A percentile compares a stretch with the other conserved stretches of the same genome.
phyloP scores from a whole-genome alignment of 108 stramenopile genomes.

The Hondaea fermentalgiana region DNA sequence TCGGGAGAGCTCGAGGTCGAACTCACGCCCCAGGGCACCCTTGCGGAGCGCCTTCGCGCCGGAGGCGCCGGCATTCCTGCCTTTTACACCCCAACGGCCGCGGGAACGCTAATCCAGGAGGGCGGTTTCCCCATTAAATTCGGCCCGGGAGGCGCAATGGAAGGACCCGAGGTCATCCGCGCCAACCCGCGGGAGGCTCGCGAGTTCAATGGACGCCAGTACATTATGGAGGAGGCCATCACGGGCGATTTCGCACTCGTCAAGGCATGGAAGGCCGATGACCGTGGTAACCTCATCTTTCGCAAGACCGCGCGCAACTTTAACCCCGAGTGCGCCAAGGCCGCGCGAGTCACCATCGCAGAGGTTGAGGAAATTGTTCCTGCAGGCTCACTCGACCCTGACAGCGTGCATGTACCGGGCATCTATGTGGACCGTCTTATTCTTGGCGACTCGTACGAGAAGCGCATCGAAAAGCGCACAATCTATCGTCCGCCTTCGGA shows the following conservation, averaged over 20 bases:
- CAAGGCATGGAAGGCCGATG: slow-evolving; percentile 78
- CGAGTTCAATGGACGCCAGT: slow-evolving; percentile 59
- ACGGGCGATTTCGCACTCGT: slow-evolving; percentile 67
- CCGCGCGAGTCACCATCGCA: slow-evolving; percentile 67
- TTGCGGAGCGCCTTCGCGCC: slow-evolving; percentile 69
- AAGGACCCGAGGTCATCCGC: slow-evolving; percentile 38
- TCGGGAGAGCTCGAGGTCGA: slow-evolving; percentile 73
- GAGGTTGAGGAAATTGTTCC: slow-evolving; percentile 81
- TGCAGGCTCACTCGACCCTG: slow-evolving; percentile 70
- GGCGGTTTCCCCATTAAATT: slow-evolving; percentile 83
- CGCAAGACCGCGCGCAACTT: slow-evolving; percentile 73
- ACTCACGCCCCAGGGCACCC: slow-evolving; percentile 75
- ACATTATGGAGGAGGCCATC: slow-evolving; percentile 77
- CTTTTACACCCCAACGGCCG: slow-evolving; percentile 81
- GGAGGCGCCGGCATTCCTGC: slow-evolving; percentile 80
- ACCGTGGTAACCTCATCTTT: slow-evolving; percentile 81
- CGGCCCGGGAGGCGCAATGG: slow-evolving; percentile 55
- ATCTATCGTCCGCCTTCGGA: slow-evolving; percentile 12
- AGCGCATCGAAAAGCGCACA: slow-evolving; percentile 68
- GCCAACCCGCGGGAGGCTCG: slow-evolving; percentile 52
- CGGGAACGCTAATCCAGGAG: slow-evolving; percentile 72
- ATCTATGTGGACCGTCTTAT: slow-evolving; percentile 78
- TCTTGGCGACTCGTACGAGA: slow-evolving; percentile 62
- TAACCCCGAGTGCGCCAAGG: slow-evolving; percentile 81
- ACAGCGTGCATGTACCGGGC: slow-evolving; percentile 76